phyloP scores from a whole-genome alignment of 2,329 filamentous ascomycete species.

The Fusarium sp. region DNA sequence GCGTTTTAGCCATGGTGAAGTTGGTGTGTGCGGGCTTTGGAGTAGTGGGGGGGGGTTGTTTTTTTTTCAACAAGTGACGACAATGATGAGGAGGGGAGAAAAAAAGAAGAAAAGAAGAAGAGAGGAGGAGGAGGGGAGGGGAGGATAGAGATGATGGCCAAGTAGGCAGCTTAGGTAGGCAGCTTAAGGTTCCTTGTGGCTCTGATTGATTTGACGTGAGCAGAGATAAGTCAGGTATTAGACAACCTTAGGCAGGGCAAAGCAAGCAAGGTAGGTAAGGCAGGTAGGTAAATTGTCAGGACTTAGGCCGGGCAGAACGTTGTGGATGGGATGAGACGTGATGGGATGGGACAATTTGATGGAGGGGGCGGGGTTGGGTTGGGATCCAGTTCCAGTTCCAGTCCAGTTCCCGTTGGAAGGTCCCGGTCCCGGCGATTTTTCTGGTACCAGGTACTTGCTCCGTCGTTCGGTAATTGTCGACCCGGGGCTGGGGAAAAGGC shows the following conservation, averaged over 20 bases:
- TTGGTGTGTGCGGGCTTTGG: slow-evolving; percentile 39
- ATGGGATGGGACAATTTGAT: slow-evolving; percentile 31
- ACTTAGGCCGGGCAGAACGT: slow-evolving; percentile 16
- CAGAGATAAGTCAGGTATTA: slow-evolving; percentile 11
- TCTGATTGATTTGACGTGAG: slow-evolving; percentile 17
- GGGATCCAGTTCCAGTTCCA: background rate
- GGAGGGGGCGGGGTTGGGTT: slow-evolving; percentile 31
- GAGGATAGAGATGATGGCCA: background rate
- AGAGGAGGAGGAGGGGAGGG: background rate
- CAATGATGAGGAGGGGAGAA: slow-evolving; percentile 5
- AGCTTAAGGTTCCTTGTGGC: slow-evolving; percentile 18
- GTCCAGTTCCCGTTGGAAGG: background rate
- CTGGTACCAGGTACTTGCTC: slow-evolving; percentile 32
- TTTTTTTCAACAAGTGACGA: slow-evolving; percentile 12
- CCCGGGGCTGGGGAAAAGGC: slow-evolving; percentile 12
- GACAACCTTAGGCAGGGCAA: background rate
- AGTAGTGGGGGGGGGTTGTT: slow-evolving; percentile 15
- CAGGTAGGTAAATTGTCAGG: slow-evolving; percentile 20
- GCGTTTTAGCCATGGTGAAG: slow-evolving; percentile 63
- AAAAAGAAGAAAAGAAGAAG: slow-evolving; percentile 7
- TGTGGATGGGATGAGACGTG: slow-evolving; percentile 14
- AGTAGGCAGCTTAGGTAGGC: slow-evolving; percentile 2
- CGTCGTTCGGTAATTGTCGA: slow-evolving; percentile 30
- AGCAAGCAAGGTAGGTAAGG: slow-evolving; percentile 1
- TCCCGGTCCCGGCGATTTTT: slow-evolving; percentile 16